These are phyloP conservation scores for Aspergillus jensenii DNA, from an alignment of 2,329 filamentous ascomycete species.

Conservation along the genomic window DNA sequence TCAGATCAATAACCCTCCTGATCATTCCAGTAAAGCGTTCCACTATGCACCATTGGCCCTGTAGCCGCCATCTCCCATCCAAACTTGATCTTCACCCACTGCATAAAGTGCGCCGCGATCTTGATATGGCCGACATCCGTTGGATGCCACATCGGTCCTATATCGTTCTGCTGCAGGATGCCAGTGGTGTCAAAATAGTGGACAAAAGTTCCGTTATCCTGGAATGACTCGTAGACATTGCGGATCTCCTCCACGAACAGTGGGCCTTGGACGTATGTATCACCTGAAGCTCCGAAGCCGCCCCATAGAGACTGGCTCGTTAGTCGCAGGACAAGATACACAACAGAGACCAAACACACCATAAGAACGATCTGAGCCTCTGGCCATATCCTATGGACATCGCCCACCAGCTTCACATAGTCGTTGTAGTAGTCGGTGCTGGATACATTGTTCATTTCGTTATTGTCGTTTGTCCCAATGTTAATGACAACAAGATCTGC, in stretches of 20 bases:
- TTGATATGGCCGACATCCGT: conserved; percentile 64
- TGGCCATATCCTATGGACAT: conserved; percentile 44
- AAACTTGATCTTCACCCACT: conserved; percentile 57
- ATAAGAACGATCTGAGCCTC: conserved; percentile 44
- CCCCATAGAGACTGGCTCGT: conserved; percentile 52
- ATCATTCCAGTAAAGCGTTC: conserved; percentile 52
- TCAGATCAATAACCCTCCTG: conserved; percentile 41
- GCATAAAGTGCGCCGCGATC: conserved; percentile 58
- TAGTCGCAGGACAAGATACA: conserved; percentile 3
- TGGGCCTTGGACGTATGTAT: conserved; percentile 50
- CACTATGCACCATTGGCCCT: conserved; percentile 48
- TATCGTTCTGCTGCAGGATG: conserved; percentile 63
- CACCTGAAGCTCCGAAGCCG: conserved; percentile 53
- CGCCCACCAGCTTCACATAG: conserved; percentile 44
- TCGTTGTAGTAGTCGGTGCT: conserved; percentile 34
- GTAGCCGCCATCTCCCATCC: conserved; percentile 57
- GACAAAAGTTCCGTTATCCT: conserved; percentile 51
- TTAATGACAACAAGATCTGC: conserved; percentile 48
- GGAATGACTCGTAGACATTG: conserved; percentile 53
- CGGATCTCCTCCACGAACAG: conserved; percentile 54
- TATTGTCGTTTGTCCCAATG: conserved; percentile 49
- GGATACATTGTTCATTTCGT: conserved; percentile 42
- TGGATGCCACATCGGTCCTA: conserved; percentile 58
- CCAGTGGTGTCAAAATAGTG: conserved; percentile 63
- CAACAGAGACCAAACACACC: conserved; percentile 16